These are phyloP conservation scores for Sarocladium oryzae DNA, from an alignment of 2,329 filamentous ascomycete genomes.

Conservation along the genomic window DNA sequence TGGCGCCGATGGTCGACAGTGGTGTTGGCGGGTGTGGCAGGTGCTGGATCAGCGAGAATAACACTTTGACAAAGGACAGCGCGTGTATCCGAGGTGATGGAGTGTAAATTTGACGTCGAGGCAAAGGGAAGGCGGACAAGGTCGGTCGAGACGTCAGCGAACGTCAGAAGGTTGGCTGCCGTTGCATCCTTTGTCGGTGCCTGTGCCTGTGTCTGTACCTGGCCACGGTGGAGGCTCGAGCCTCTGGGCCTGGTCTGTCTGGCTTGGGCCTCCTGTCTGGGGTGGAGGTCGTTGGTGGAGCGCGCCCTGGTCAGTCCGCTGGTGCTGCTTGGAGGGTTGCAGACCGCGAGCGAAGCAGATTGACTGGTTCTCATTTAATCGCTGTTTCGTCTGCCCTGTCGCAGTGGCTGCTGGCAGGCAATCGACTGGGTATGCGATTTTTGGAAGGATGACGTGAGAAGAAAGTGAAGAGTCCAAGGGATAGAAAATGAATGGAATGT, in stretches of 20 bases:
- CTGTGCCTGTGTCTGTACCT: conserved; percentile 3
- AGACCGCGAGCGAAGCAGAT: conserved; percentile 1
- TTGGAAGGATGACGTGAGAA: neutral
- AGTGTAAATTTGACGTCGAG: neutral
- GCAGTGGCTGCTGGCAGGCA: neutral
- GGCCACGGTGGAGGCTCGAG: conserved; percentile 5
- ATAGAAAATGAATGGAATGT: neutral
- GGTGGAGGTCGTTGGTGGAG: conserved; percentile 8
- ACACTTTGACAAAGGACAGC: neutral
- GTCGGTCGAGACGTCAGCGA: conserved; percentile 35
- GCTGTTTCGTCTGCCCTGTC: neutral
- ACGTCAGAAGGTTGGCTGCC: conserved; percentile 24
- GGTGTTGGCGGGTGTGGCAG: neutral
- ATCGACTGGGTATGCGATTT: too few relatives aligned
- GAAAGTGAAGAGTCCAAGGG: neutral
- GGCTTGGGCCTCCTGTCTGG: neutral
- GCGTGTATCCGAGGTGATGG: neutral
- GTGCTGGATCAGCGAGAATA: neutral
- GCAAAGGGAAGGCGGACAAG: conserved; percentile 27
- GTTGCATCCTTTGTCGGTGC: conserved; percentile 7
- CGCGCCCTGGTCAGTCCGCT: conserved; percentile 5
- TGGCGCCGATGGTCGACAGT: neutral
- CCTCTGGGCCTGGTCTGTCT: conserved; percentile 1
- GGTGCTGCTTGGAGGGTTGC: neutral
- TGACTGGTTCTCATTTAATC: conserved; percentile 8